A percentile compares a stretch with the other conserved stretches of the same genome.
phyloP scores from a whole-genome alignment of 2,329 filamentous ascomycete genomes.

The Pyrenochaeta sp. region DNA sequence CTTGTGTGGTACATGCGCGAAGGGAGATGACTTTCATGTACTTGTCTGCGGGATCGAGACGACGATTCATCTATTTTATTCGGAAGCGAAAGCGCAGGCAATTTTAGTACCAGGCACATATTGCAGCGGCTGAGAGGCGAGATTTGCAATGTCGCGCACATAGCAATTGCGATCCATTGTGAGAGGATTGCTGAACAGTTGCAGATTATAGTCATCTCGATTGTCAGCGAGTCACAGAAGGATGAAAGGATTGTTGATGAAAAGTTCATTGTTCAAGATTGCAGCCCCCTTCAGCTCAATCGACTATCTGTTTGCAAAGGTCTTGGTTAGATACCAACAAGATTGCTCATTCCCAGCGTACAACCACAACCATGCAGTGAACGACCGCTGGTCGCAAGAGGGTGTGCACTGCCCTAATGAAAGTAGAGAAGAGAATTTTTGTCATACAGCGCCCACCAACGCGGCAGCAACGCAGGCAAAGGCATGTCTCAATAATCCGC shows the following conservation, averaged over 20 bases:
- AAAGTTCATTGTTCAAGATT: slow-evolving; percentile 22
- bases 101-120: slow-evolving; percentile 1
- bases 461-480: slow-evolving; percentile 3
- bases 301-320: slow-evolving; percentile 19
- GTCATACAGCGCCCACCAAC: slow-evolving; percentile 5
- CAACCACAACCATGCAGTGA: slow-evolving; percentile 9
- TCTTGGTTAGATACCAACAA: slow-evolving; percentile 19
- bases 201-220: neutral
- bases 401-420: slow-evolving; percentile 12
- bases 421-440: slow-evolving; percentile 18
- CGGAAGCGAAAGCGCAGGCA: neutral
- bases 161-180: neutral
- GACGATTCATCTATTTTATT: neutral
- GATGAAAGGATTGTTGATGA: neutral
- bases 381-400: neutral
- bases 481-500: slow-evolving; percentile 11
- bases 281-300: slow-evolving; percentile 20
- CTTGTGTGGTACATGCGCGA: neutral
- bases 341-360: slow-evolving; percentile 16
- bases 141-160: slow-evolving; percentile 5
- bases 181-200: neutral
- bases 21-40: neutral
- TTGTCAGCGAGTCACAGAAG: neutral
- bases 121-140: slow-evolving; percentile 3
- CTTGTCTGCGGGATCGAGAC: slow-evolving; percentile 4